Evolutionary conservation across 805 yeast genomes (phyloP).

Genomic region (Barnettozyma sucrosica): DNA sequence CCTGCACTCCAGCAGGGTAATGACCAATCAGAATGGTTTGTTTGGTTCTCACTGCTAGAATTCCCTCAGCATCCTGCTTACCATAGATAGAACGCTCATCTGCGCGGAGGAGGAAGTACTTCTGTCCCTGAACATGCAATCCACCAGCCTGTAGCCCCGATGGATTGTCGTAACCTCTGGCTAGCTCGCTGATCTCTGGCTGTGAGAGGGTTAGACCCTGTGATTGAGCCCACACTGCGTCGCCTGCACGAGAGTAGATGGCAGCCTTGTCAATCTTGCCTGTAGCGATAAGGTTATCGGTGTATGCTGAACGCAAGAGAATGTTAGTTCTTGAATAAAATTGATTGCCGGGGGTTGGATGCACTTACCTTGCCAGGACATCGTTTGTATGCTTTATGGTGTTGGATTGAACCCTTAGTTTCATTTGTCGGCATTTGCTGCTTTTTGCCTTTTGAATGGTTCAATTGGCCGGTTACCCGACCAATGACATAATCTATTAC

Average conservation of each 20-base stretch:
- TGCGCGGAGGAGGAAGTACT: conserved; percentile 83
- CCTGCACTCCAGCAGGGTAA: conserved; percentile 83
- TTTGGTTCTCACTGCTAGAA: conserved; percentile 85
- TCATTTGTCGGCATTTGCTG: not conserved
- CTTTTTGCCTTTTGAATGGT: not conserved
- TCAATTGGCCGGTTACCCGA: not conserved
- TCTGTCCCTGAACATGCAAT: conserved; percentile 75
- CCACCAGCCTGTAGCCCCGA: conserved; percentile 78
- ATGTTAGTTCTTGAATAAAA: not conserved
- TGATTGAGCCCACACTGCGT: conserved; percentile 88
- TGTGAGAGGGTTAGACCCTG: conserved; percentile 58
- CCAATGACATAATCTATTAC: not conserved
- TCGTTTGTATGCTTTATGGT: conserved; percentile 12
- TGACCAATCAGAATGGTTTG: conserved; percentile 94
- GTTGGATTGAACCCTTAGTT: not conserved
- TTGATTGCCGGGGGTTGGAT: not conserved
- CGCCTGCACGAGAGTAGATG: conserved; percentile 91
- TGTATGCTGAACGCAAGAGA: conserved; percentile 57
- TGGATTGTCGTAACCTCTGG: conserved; percentile 76
- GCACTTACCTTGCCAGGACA: conserved; percentile 45
- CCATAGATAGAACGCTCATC: conserved; percentile 94
- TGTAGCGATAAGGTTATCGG: conserved; percentile 85
- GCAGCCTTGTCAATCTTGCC: conserved; percentile 90
- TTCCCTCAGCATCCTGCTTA: conserved; percentile 83
- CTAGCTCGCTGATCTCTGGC: conserved; percentile 68